Evolutionary conservation across 2,329 filamentous ascomycete genomes (phyloP), one percentile per base, ranked within the genome.

Genomic region (Dryadomyces sulphureus): DNA sequence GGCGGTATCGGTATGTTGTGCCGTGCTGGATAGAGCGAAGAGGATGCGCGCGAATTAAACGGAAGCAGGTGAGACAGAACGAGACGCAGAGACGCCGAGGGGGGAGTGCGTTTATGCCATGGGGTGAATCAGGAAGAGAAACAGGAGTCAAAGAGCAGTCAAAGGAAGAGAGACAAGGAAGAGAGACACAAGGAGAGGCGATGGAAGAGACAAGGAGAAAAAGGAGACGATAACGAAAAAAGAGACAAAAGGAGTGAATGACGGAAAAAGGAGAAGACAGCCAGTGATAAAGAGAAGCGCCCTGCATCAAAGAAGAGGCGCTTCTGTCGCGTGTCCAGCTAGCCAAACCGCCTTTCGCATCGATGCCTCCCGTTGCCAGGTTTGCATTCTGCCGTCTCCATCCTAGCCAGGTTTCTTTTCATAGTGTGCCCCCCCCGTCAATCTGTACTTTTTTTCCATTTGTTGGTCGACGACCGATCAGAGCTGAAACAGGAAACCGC

Each of bases 401-500:
- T 39, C 19, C 12, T 16, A 17, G 30, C 19, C 20, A 11, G 21
- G 20, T 36, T 43, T 43, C 19, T 43, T 24, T 25, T 38, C 27
- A n/a, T 8, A 30, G 25, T 21, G 19, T 25, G 27, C 41, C 25
- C 11, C 20, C 38, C 20, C n/a, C n/a, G n/a, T 9, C 16, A 32
- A 14, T 32, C 27, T 14, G 9, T 32, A 12, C 32, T 24, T 19
- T 25, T 24, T 22, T 25, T 34, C 19, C 30, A 7, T 45, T 45
- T 39, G 49, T 50, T 50, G 30, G 49, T 45, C 46, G 17, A 38
- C 25, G 32, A n/a, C 9, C 6, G 35, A 19, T 30, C 24, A 8
- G 2, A 40, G 27, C 46, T 51, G 49, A 51, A 50, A 51, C 47
- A 8, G 17, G 45, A 51, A 44, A 44, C 41, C 35, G 41, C 43